Conservation (phyloP, 2,329 filamentous ascomycete genomes). For the Pseudocercospora fuligena region DNA sequence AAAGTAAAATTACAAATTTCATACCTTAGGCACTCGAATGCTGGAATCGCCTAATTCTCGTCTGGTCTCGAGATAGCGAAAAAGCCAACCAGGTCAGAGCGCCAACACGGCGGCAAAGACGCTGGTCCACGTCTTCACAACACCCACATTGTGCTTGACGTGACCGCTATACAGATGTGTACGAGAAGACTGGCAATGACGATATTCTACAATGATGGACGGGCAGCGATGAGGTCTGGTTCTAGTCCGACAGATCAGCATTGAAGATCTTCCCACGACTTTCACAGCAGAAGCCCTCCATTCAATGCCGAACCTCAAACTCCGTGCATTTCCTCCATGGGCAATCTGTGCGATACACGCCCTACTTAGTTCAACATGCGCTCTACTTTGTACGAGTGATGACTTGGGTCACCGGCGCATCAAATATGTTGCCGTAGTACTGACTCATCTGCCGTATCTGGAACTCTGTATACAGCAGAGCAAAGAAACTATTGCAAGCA, state of each 20-base stretch:
- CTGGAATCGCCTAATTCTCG: too few relatives aligned
- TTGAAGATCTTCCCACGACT: conserved; percentile 3
- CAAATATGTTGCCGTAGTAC: neutral
- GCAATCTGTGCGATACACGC: too few relatives aligned
- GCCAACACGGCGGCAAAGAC: neutral
- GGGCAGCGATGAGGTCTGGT: neutral
- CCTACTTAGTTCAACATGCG: too few relatives aligned
- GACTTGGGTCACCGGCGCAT: too few relatives aligned
- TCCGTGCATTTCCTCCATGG: neutral
- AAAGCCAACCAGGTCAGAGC: neutral
- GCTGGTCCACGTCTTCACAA: neutral
- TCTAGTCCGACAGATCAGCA: neutral
- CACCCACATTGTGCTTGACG: neutral
- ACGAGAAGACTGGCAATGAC: neutral
- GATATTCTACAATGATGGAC: neutral
- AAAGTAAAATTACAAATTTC: too few relatives aligned
- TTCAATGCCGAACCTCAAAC: neutral
- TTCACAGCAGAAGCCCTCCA: neutral
- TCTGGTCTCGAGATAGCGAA: too few relatives aligned
- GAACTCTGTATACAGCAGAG: neutral
- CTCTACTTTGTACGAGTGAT: too few relatives aligned
- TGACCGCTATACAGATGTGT: neutral
- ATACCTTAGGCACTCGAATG: too few relatives aligned
- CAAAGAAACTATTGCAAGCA: neutral
- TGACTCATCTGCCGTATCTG: neutral